Percentiles rank a stretch among this genome's conserved stretches.
These are phyloP conservation scores for Triglochin maritima DNA, from an alignment of 106 monocot species.

Conservation along the genomic window DNA sequence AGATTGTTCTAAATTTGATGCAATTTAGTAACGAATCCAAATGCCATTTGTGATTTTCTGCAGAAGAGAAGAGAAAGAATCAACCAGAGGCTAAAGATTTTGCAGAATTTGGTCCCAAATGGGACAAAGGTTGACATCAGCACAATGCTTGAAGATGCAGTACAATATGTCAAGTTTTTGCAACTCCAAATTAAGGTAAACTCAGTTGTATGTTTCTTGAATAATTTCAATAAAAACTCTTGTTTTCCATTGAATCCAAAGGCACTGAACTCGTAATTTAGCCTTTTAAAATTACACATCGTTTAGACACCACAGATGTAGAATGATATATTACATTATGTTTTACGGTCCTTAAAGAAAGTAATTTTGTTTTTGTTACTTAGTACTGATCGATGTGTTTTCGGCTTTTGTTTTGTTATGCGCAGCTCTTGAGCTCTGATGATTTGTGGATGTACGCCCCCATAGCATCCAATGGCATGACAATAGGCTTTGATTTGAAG, in stretches of 20 bases:
- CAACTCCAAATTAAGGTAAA: constrained; percentile 90
- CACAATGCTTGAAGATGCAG: constrained; percentile 93
- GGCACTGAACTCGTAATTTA: no score
- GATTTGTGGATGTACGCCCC: constrained; percentile 25
- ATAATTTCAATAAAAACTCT: not conserved
- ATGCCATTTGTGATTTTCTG: not conserved
- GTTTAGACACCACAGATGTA: no score
- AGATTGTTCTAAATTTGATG: no score
- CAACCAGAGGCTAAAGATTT: constrained; percentile 55
- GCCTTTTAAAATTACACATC: no score
- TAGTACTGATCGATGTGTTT: no score
- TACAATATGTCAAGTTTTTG: constrained; percentile 85
- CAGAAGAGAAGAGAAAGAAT: constrained; percentile 92
- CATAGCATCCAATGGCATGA: constrained; percentile 19
- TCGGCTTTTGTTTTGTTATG: not conserved
- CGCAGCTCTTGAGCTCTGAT: constrained; percentile 17
- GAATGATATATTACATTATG: no score
- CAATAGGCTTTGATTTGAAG: constrained; percentile 12
- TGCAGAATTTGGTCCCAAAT: constrained; percentile 70
- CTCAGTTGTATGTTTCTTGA: not conserved
- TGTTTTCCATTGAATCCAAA: not conserved
- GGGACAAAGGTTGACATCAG: constrained; percentile 91
- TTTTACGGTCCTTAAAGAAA: no score
- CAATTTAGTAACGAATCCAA: not conserved
- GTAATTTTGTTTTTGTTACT: no score